A percentile compares a stretch with the other conserved stretches of the same genome.
Evolutionary conservation across 2,329 filamentous ascomycete species (phyloP).

Genomic region (Tolypocladium ovalisporum): DNA sequence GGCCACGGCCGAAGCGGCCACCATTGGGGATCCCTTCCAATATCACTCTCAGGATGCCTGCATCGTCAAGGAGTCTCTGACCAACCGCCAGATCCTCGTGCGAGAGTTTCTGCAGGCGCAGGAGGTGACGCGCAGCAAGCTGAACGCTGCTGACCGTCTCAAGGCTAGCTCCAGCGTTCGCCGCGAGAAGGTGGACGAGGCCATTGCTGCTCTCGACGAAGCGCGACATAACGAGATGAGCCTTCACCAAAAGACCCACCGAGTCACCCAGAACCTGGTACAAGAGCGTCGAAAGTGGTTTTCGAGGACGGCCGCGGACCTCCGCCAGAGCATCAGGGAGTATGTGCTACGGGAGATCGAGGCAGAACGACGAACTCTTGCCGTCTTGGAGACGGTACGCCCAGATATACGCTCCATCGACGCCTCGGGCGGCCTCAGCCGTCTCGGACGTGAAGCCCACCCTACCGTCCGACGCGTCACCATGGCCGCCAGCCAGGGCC

Average conservation of each 20-base stretch:
- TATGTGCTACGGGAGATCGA: constrained; percentile 94
- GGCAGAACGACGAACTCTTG: constrained; percentile 81
- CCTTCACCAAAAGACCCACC: constrained; percentile 73
- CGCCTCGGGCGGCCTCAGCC: constrained; percentile 75
- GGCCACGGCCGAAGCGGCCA: constrained; percentile 91
- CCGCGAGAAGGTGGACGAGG: constrained; percentile 93
- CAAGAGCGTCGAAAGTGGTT: constrained; percentile 90
- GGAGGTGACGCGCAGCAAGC: constrained; percentile 69
- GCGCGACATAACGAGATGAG: constrained; percentile 73
- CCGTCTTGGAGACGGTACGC: constrained; percentile 85
- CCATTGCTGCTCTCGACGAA: constrained; percentile 83
- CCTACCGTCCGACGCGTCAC: constrained; percentile 63
- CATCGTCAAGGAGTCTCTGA: constrained; percentile 95
- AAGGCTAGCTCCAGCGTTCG: constrained; percentile 80
- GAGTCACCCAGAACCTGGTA: constrained; percentile 81
- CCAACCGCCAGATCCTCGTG: constrained; percentile 91
- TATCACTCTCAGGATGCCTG: constrained; percentile 95
- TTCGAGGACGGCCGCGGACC: constrained; percentile 69
- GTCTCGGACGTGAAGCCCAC: constrained; percentile 80
- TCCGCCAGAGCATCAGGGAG: constrained; percentile 75
- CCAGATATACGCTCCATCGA: constrained; percentile 92
- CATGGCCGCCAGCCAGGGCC: constrained; percentile 80
- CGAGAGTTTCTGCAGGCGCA: constrained; percentile 90
- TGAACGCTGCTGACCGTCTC: constrained; percentile 77
- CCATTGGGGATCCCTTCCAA: constrained; percentile 82